Percentiles rank a stretch among this genome's conserved stretches.
These are phyloP conservation scores for Nakazawaea anatomiae DNA, from an alignment of 805 yeast species.

Conservation along the genomic window DNA sequence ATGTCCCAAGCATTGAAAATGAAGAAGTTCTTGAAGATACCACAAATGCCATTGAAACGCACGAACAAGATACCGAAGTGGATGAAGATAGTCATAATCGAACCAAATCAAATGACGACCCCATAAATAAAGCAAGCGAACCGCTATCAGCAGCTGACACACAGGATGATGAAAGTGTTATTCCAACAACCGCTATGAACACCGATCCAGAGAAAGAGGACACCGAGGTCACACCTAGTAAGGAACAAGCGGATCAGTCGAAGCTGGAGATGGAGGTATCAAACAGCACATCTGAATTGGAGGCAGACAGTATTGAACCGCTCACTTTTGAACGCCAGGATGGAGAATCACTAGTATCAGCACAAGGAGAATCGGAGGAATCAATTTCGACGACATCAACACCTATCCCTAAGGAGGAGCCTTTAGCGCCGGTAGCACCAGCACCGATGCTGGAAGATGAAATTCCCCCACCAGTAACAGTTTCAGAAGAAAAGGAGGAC, in stretches of 20 bases:
- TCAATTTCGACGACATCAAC: too few relatives aligned
- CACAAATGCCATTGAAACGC: not conserved
- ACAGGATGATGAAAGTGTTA: not conserved
- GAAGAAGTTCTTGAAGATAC: not conserved
- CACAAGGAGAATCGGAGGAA: not conserved
- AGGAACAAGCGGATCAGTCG: not conserved
- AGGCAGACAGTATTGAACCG: too few relatives aligned
- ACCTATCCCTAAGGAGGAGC: not conserved
- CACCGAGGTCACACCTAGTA: not conserved
- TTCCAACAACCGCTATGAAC: too few relatives aligned
- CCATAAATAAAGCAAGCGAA: too few relatives aligned
- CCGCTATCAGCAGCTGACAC: too few relatives aligned
- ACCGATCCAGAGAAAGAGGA: too few relatives aligned
- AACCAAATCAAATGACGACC: too few relatives aligned
- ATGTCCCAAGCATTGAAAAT: not conserved
- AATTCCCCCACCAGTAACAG: not conserved
- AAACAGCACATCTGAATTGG: too few relatives aligned
- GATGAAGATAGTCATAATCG: too few relatives aligned
- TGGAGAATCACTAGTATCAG: not conserved
- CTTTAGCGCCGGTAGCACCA: not conserved
- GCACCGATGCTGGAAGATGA: not conserved
- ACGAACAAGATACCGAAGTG: too few relatives aligned
- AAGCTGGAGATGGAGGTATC: too few relatives aligned
- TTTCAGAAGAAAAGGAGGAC: slow-evolving; percentile 11
- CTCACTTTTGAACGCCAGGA: too few relatives aligned